Conservation (phyloP, 2,329 filamentous ascomycete species). For the Aureobasidium sp. region DNA sequence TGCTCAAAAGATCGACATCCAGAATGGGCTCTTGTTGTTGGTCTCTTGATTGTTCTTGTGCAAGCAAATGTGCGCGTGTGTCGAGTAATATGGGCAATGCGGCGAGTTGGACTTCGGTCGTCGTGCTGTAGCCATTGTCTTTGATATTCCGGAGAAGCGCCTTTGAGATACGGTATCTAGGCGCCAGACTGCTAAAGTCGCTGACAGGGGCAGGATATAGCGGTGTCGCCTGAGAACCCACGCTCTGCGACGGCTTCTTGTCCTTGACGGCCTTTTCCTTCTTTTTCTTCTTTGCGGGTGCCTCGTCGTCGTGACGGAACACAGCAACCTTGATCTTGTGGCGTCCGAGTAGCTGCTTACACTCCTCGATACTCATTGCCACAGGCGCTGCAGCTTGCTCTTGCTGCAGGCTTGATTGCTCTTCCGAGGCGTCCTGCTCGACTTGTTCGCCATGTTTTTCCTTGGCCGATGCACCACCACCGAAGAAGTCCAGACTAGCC, state of each 20-base stretch:
- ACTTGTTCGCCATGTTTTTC: background rate
- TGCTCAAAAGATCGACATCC: constrained; percentile 67
- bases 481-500: constrained; percentile 40
- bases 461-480: constrained; percentile 19
- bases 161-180: constrained; percentile 64
- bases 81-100: constrained; percentile 70
- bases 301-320: constrained; percentile 41
- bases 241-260: constrained; percentile 27
- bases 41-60: constrained; percentile 36
- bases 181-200: constrained; percentile 66
- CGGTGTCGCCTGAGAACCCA: constrained; percentile 46
- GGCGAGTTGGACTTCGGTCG: constrained; percentile 90
- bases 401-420: constrained; percentile 8
- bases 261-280: constrained; percentile 38
- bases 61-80: background rate
- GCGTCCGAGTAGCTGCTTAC: constrained; percentile 65
- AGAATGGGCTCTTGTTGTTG: constrained; percentile 21
- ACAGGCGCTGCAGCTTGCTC: constrained; percentile 17
- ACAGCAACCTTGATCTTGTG: constrained; percentile 82
- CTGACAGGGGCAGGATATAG: constrained; percentile 74
- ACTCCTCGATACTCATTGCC: constrained; percentile 59
- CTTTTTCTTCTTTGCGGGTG: constrained; percentile 25
- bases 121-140: constrained; percentile 76
- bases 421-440: constrained; percentile 12
- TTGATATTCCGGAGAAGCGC: constrained; percentile 71